phyloP scores from a whole-genome alignment of 2,329 filamentous ascomycete species.

The Seiridium unicorne region DNA sequence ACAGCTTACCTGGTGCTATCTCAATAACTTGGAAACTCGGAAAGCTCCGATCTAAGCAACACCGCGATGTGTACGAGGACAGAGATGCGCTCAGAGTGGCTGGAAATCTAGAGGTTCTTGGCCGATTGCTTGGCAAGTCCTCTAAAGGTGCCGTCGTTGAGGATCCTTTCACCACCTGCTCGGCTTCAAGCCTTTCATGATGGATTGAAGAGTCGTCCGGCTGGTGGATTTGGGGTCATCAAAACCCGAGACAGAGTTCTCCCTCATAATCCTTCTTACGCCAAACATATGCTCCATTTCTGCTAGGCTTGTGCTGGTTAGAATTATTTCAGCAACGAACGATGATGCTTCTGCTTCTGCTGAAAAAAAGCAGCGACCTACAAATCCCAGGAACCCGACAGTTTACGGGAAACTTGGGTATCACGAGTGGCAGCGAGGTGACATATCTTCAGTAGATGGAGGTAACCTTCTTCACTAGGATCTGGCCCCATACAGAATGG shows the following conservation, averaged over 20 bases:
- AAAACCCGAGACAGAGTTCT: neutral
- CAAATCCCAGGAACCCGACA: too few relatives aligned
- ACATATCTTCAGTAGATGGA: neutral
- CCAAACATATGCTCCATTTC: neutral
- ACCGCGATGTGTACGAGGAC: neutral
- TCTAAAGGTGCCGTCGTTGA: neutral
- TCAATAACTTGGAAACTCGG: neutral
- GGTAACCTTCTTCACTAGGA: neutral
- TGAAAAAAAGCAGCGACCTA: neutral
- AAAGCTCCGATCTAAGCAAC: neutral
- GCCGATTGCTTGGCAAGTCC: neutral
- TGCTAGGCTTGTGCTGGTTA: neutral
- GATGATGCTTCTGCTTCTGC: neutral
- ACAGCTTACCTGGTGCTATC: neutral
- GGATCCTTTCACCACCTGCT: neutral
- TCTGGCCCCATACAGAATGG: neutral
- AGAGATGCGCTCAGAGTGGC: neutral
- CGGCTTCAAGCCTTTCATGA: neutral
- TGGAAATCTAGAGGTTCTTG: neutral
- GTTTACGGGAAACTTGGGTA: neutral
- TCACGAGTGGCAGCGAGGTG: neutral
- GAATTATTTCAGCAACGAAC: neutral
- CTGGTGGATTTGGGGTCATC: neutral
- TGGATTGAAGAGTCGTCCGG: neutral
- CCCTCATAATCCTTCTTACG: neutral